These are phyloP conservation scores for Thelephora aurantiotincta DNA, from an alignment of 768 basidiomycete species.

Conservation along the genomic window DNA sequence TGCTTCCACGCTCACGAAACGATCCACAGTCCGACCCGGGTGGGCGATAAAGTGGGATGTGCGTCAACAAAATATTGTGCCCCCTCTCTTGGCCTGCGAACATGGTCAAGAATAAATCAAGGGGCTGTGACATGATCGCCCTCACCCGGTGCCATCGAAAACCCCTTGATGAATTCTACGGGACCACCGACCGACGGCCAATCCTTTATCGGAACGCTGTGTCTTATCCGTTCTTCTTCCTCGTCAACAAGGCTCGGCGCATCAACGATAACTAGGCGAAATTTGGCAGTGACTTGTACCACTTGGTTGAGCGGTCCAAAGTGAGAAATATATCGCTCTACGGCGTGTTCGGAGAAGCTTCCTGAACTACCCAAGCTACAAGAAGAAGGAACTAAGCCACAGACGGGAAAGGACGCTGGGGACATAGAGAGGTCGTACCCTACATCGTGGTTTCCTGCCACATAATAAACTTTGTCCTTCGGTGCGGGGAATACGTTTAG, in stretches of 20 bases:
- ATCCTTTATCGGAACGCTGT: constrained; percentile 27
- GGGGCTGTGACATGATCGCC: background rate
- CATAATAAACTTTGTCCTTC: constrained; percentile 31
- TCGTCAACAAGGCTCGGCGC: constrained; percentile 65
- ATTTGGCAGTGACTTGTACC: constrained; percentile 44
- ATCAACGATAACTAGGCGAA: constrained; percentile 61
- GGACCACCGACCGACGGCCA: constrained; percentile 32
- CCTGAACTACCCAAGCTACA: constrained; percentile 16
- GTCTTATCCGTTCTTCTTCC: constrained; percentile 22
- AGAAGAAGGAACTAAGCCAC: background rate
- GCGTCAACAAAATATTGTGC: constrained; percentile 64
- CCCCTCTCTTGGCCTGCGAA: constrained; percentile 18
- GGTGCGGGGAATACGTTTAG: constrained; percentile 56
- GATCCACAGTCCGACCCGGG: constrained; percentile 62
- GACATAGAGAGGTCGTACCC: constrained; percentile 32
- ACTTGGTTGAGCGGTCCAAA: constrained; percentile 66
- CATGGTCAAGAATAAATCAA: constrained; percentile 1
- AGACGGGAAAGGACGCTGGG: constrained; percentile 1
- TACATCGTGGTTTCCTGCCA: constrained; percentile 88
- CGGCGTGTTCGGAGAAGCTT: constrained; percentile 13
- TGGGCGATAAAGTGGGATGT: constrained; percentile 79
- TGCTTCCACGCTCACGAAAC: constrained; percentile 56
- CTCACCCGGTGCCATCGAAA: background rate
- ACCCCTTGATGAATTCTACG: background rate
- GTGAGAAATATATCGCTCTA: constrained; percentile 48